Evolutionary conservation across 768 basidiomycete genomes (phyloP), one percentile per base, ranked within the genome.

Genomic region (Boletus barrowsii): DNA sequence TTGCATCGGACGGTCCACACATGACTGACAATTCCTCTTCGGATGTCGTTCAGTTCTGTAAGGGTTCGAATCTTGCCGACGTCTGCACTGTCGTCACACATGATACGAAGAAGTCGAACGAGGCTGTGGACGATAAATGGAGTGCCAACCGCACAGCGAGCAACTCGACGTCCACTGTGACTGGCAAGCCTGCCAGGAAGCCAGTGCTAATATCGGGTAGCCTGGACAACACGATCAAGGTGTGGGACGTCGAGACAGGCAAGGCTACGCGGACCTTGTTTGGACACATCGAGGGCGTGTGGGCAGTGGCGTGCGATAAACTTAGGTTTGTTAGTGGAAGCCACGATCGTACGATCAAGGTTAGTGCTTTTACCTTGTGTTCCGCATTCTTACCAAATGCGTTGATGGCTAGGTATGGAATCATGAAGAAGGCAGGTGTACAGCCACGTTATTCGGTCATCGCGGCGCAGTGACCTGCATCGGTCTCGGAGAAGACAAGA

Each of bases 241-340:
- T 95, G 40, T 99, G 97, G 97, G 93, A 98, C 65, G 83, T 98
- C 26, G 92, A 95, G 62, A 82, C 86, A 2, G 93, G 88, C 39
- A 83, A 86, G 63, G 79, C 85, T 22, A 74, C 82, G 45, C 78
- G 82, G 64, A 98, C 97, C 40, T 80, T 95, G 57, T 99, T 99
- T 69, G 97, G 95, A 2, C 95, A 98, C 69, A 94, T 98, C 62
- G 97, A 99, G 68, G 97, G 97, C 50, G 93, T 99, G 17, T 99
- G 97, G 97, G 87, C 86, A 4, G 89, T 98, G 30, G 93, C 93
- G 22, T 86, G 88, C 60, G 94, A 99, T 70, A 89, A 93, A 66
- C 77, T 98, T 64, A 79, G 96, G 49, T 75, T 99, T 46, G 93
- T 94, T 24, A 94, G 90, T 49, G 95, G 86, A 8, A 95, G 93